Conservation (phyloP, 306 rosid genomes). For the Prunus persica region Prunus_persica_NCBIv2 NC_034014.1:29772501-29773000, state of each 20-base stretch:
- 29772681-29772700: slow-evolving; percentile 12
- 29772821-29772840: slow-evolving; percentile 44
- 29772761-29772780: not conserved
- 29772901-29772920: slow-evolving; percentile 30
- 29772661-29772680: slow-evolving; percentile 12
- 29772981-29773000: slow-evolving; percentile 77
- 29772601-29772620: not conserved
- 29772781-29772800: slow-evolving; percentile 48
- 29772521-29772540: not conserved
- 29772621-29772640: slow-evolving; percentile 20
- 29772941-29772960: not conserved
- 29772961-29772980: slow-evolving; percentile 56
- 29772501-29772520: not conserved
- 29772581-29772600: not conserved
- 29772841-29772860: slow-evolving; percentile 16
- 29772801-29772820: slow-evolving; percentile 59
- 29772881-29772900: not conserved
- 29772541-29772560: not conserved
- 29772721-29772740: not conserved
- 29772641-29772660: slow-evolving; percentile 21
- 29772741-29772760: not conserved
- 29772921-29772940: slow-evolving; percentile 25
- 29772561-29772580: not conserved
- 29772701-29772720: not conserved
- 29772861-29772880: not conserved